Evolutionary conservation across 2,329 filamentous ascomycete genomes (phyloP), one percentile per base, ranked within the genome.

Genomic region (Tympanopsis confertula): DNA sequence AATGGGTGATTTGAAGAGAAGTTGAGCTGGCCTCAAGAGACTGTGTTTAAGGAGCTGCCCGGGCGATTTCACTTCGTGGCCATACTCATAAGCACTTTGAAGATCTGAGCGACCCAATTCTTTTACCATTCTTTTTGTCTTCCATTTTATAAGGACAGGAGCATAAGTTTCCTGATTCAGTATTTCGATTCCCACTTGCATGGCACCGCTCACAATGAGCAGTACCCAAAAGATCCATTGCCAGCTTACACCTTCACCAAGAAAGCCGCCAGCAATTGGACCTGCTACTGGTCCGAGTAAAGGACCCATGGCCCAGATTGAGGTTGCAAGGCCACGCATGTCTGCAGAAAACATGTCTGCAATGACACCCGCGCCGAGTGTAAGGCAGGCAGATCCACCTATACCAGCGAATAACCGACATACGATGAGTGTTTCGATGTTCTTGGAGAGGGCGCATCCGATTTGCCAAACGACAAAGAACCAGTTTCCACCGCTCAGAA

Each of bases 401-500:
- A 81, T 53, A 0, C 78, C 78, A 3, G 69, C 68, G 33, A 75
- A 54, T 48, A 77, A 74, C 12, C 72, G 65, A 47, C 76, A 82
- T 2, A 67, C 63, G 20, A 81, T 68, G 35, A 82, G 63, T 28
- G 68, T 55, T 14, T 53, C 52, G 36, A 82, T 59, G 4, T 52
- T 55, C 1, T 70, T 69, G 0, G 75, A 64, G 3, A 82, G 58
- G 2, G 75, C 81, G 41, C 77, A 81, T 0, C 73, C 78, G 44
- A 84, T 67, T 35, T 72, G 73, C 60, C 75, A 82, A 2, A 70
- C 50, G 40, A 74, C 66, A 51, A 82, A 84, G 41, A 75, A 62
- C 4, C 66, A 49, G 44, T 77, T 83, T 40, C 74, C 71, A 2
- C 49, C 52, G 17, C 69, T 65, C 42, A 82, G 66, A 20, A 83